phyloP scores from a whole-genome alignment of 176 grass and related monocot species.

The Oryza rufipogon region DNA sequence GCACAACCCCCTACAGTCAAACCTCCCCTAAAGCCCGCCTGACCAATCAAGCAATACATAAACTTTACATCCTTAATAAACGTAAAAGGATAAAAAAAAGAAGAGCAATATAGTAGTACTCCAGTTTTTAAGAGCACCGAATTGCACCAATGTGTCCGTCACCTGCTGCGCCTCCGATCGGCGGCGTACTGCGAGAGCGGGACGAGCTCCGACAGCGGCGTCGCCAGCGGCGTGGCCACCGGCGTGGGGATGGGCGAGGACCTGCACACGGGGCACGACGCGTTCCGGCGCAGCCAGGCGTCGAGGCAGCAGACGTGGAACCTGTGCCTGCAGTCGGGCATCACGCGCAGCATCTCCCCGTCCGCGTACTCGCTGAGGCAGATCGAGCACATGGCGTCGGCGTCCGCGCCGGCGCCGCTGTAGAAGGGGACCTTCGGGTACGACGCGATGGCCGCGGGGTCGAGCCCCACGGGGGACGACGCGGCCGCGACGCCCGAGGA shows the following conservation, averaged over 20 bases:
- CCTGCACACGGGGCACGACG: constrained; percentile 82
- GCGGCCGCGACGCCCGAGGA: constrained; percentile 38
- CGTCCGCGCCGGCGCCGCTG: constrained; percentile 32
- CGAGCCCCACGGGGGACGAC: constrained; percentile 52
- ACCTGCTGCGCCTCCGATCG: constrained; percentile 63
- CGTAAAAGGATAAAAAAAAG: neutral
- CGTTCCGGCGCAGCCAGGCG: constrained; percentile 74
- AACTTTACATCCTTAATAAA: constrained; percentile 20
- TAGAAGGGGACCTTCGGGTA: constrained; percentile 71
- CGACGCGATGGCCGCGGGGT: constrained; percentile 61
- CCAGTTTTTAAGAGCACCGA: constrained; percentile 27
- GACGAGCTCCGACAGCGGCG: constrained; percentile 76
- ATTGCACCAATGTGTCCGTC: constrained; percentile 30
- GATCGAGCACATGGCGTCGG: constrained; percentile 65
- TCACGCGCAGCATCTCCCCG: constrained; percentile 74
- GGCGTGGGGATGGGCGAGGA: constrained; percentile 85
- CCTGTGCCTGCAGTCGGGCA: constrained; percentile 80
- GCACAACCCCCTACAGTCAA: constrained; percentile 25
- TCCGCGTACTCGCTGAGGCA: constrained; percentile 88
- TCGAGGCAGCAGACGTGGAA: constrained; percentile 80
- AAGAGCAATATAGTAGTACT: neutral
- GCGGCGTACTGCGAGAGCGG: constrained; percentile 84
- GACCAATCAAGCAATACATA: constrained; percentile 37
- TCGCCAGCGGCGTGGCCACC: constrained; percentile 63
- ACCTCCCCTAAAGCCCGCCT: neutral